Base-by-base conservation (phyloP, 2,329 filamentous ascomycete species). In the Curvularia verruculosa region DNA sequence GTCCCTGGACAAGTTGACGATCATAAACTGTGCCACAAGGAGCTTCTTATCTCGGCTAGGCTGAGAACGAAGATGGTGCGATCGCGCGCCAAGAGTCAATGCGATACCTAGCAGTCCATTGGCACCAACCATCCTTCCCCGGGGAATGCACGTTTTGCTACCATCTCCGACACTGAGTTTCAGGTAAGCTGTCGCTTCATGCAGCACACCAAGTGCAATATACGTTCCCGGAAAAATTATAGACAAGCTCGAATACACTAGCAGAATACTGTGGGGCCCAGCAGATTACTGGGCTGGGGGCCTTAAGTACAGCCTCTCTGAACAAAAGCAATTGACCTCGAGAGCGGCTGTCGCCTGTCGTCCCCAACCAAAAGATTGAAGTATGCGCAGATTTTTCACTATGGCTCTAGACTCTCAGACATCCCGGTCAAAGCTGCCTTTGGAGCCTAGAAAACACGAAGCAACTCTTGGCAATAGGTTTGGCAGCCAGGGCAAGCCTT, bases 11-110 rank as follows among this genome's bases (percentile, higher is more conserved):
- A 36, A 24, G 24, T 45, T 36, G 46, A 45, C 19, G 54, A 54
- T 57, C 45, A 44, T 26, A 19, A 37, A 51, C 34, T 46, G 45
- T 49, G 50, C 54, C 37, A 44, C 50, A 43, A 36, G 46, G 39
- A 23, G 39, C 39, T 45, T 24, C 49, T 45, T 45, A 46, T 54
- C 50, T 29, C 44, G 45, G 50, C 45, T 57, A 58, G 51, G 9
- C 55, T 28, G 43, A 45, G 41, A 34, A 36, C 19, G 47, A 31
- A 9, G 13, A 39, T 50, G 37, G 46, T 39, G 52, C 46, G 29
- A 39, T 45, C 47, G 31, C 46, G 49, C 45, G 51, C 51, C 40
- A 46, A 58, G 55, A 13, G 43, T 19, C 37, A 49, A 26, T 48
- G 49, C 49, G 18, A 37, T 40, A 39, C 28, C 8, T 52, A 18